Percentiles rank a stretch among this genome's conserved stretches.
These are phyloP conservation scores for Agroathelia rolfsii DNA, from an alignment of 1,284 basidiomycete genomes.

Conservation along the genomic window DNA sequence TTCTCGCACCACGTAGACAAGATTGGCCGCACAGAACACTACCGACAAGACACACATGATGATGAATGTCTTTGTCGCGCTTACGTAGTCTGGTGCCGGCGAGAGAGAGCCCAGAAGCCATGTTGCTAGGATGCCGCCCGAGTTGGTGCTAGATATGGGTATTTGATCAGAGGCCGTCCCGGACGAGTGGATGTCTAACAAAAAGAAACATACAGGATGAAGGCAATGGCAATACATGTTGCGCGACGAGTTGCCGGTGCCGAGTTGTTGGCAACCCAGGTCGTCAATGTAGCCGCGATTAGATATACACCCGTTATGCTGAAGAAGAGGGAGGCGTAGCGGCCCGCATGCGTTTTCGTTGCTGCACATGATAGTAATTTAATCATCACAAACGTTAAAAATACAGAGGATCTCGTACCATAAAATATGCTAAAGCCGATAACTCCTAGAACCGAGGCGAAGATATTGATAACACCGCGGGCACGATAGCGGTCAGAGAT, in stretches of 20 bases:
- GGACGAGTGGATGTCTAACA: too few species aligned
- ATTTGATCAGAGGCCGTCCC: too few species aligned
- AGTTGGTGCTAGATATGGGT: too few species aligned
- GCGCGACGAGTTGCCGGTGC: conserved; percentile 44
- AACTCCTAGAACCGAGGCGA: conserved; percentile 26
- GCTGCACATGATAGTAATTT: conserved; percentile 25
- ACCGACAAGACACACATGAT: conserved; percentile 25
- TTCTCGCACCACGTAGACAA: conserved; percentile 23
- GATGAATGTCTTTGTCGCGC: conserved; percentile 27
- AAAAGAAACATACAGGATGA: too few species aligned
- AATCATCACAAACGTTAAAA: too few species aligned
- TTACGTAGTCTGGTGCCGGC: conserved; percentile 32
- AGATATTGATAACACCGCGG: conserved; percentile 29
- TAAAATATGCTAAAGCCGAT: conserved; percentile 42
- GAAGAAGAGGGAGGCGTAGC: conserved; percentile 43
- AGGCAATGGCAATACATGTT: conserved; percentile 42
- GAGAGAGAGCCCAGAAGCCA: conserved; percentile 40
- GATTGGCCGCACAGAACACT: conserved; percentile 22
- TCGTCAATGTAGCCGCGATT: conserved; percentile 31
- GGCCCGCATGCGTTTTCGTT: too few species aligned
- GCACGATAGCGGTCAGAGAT: conserved; percentile 33
- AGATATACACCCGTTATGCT: conserved; percentile 37
- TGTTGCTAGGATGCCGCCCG: conserved; percentile 47
- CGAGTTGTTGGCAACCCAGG: conserved; percentile 52
- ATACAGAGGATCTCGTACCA: too few species aligned